A percentile compares a stretch with the other conserved stretches of the same genome.
phyloP scores from a whole-genome alignment of 2,329 filamentous ascomycete genomes.

The Aspergillus puulaauensis region DNA sequence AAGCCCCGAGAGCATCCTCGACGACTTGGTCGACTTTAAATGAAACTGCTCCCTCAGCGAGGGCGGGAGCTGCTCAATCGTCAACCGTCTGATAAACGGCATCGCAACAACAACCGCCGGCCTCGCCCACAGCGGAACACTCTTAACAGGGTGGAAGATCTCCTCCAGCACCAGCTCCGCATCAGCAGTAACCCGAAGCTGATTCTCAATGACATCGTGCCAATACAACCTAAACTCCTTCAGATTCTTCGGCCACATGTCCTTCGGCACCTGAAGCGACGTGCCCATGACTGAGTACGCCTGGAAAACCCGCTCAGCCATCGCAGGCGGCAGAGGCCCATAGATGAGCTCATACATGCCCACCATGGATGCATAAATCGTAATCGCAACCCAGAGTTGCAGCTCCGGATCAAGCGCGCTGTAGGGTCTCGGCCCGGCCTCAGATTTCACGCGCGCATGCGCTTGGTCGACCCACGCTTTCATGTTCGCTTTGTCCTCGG shows the following conservation, averaged over 20 bases:
- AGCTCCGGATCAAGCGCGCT: slow-evolving; percentile 6
- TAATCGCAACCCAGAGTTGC: slow-evolving; percentile 8
- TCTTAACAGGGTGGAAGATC: neutral
- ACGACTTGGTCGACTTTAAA: no score
- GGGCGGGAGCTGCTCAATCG: neutral
- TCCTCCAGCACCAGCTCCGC: neutral
- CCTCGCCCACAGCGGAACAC: neutral
- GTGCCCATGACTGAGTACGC: neutral
- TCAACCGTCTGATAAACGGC: slow-evolving; percentile 1
- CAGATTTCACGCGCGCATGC: neutral
- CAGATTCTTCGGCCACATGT: neutral
- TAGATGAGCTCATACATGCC: slow-evolving; percentile 2
- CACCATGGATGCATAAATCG: neutral
- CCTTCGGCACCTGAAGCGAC: neutral
- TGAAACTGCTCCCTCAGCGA: neutral
- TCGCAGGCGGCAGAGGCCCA: neutral
- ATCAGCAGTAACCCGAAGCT: neutral
- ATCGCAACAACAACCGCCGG: neutral
- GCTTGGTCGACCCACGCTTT: slow-evolving; percentile 1
- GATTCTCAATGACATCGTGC: neutral
- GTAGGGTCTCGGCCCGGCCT: neutral
- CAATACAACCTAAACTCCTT: neutral
- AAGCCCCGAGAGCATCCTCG: no score
- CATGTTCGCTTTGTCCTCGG: neutral
- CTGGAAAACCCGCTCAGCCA: neutral